phyloP scores from a whole-genome alignment of 2,329 filamentous ascomycete genomes.

The Apiospora pterosperma region DNA sequence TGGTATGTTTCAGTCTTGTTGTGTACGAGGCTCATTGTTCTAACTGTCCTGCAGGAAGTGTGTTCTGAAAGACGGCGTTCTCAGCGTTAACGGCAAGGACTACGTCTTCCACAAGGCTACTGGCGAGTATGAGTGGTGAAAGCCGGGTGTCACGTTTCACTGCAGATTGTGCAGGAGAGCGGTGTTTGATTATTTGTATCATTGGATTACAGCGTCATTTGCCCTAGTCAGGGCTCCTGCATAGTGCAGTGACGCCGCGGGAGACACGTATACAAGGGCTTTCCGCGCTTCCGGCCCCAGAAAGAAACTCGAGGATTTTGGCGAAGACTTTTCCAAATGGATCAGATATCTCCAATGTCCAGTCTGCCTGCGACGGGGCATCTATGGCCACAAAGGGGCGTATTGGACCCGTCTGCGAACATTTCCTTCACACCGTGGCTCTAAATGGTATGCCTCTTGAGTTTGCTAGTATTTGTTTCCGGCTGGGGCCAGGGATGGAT shows the following conservation, averaged over 20 bases:
- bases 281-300: not conserved
- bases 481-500: not conserved
- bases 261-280: not conserved
- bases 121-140: constrained; percentile 94
- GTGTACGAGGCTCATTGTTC: not conserved
- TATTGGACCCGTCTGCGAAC: not conserved
- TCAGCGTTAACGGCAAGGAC: constrained; percentile 91
- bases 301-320: not conserved
- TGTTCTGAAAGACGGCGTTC: constrained; percentile 91
- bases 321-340: not conserved
- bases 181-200: not conserved
- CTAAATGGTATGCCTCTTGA: not conserved
- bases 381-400: not conserved
- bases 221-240: not conserved
- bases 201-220: not conserved
- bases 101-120: constrained; percentile 98
- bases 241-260: not conserved
- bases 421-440: not conserved
- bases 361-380: not conserved
- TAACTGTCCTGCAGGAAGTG: constrained; percentile 68
- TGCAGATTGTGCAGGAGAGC: not conserved
- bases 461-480: not conserved
- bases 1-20: constrained; percentile 47
- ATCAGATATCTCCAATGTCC: not conserved
- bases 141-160: not conserved